Evolutionary conservation across 768 basidiomycete species (phyloP).

Genomic region (Sarcodon sp.): DNA sequence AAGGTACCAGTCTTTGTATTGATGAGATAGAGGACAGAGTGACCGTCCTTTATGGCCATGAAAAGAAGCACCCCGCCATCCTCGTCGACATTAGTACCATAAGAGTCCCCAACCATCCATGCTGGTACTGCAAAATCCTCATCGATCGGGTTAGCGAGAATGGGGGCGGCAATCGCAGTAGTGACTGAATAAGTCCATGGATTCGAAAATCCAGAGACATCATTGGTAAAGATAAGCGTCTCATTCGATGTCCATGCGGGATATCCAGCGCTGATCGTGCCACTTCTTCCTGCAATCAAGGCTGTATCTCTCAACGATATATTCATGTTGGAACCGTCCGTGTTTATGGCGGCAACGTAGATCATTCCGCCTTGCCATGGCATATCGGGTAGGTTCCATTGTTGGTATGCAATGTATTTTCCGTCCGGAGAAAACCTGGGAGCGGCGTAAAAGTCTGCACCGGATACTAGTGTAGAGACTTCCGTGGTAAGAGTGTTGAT

Average conservation of each 20-base stretch:
- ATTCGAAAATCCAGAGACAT: slow-evolving; percentile 55
- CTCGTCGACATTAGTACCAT: slow-evolving; percentile 31
- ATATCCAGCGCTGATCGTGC: slow-evolving; percentile 40
- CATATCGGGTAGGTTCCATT: slow-evolving; percentile 63
- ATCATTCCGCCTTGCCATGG: slow-evolving; percentile 59
- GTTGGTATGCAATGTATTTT: slow-evolving; percentile 41
- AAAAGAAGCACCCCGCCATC: slow-evolving; percentile 17
- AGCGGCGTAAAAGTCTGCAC: slow-evolving; percentile 61
- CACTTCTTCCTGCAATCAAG: slow-evolving; percentile 37
- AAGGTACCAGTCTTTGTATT: slow-evolving; percentile 14
- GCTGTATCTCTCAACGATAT: slow-evolving; percentile 23
- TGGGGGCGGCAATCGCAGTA: slow-evolving; percentile 19
- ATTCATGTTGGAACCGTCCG: slow-evolving; percentile 5
- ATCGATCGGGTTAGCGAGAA: slow-evolving; percentile 27
- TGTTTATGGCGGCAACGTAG: slow-evolving; percentile 35
- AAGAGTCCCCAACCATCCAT: slow-evolving; percentile 40
- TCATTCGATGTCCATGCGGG: slow-evolving; percentile 48
- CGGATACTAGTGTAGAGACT: slow-evolving; percentile 33
- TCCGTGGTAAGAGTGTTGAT: slow-evolving; percentile 35
- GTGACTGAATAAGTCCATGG: slow-evolving; percentile 41
- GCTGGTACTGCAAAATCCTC: slow-evolving; percentile 46
- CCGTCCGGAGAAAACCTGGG: slow-evolving; percentile 53
- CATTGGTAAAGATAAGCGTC: slow-evolving; percentile 48
- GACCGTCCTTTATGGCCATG: slow-evolving; percentile 20
- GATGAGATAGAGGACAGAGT: slow-evolving; percentile 21